These are phyloP conservation scores for Botryosphaeria dothidea DNA, from an alignment of 2,329 filamentous ascomycete genomes.

Conservation along the genomic window DNA sequence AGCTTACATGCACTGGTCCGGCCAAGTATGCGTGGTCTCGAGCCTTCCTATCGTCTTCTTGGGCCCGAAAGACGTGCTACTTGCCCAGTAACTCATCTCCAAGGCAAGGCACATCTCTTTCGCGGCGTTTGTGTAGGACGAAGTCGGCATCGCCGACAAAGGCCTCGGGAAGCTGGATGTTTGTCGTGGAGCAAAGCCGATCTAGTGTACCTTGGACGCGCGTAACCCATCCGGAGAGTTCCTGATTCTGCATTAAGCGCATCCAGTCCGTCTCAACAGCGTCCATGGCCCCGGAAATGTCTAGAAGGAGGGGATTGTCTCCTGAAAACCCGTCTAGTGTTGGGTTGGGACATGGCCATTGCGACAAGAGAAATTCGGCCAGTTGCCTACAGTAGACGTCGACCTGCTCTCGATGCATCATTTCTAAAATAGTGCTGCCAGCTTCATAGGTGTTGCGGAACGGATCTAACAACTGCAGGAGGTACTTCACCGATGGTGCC, in stretches of 20 bases:
- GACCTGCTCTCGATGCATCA: neutral
- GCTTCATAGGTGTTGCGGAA: neutral
- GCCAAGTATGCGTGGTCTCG: too few relatives aligned
- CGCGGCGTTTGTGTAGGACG: too few relatives aligned
- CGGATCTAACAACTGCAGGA: conserved; percentile 26
- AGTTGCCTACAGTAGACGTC: conserved; percentile 38
- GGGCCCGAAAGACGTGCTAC: too few relatives aligned
- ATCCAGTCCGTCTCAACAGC: conserved; percentile 50
- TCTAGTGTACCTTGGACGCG: conserved; percentile 46
- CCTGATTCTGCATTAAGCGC: conserved; percentile 50
- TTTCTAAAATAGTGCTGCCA: conserved; percentile 23
- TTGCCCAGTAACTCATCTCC: too few relatives aligned
- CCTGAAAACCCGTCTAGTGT: neutral
- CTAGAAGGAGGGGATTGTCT: conserved; percentile 29
- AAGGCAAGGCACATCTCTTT: too few relatives aligned
- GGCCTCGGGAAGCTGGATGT: neutral
- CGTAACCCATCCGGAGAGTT: conserved; percentile 47
- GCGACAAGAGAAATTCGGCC: conserved; percentile 40
- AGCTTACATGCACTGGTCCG: too few relatives aligned
- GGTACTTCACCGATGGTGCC: conserved; percentile 31
- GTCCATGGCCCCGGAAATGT: conserved; percentile 40
- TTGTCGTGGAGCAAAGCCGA: neutral
- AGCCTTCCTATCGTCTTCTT: too few relatives aligned
- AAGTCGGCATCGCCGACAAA: too few relatives aligned
- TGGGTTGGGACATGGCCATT: conserved; percentile 41